phyloP scores from a whole-genome alignment of 2,329 filamentous ascomycete species.

The Talaromyces sp. region DNA sequence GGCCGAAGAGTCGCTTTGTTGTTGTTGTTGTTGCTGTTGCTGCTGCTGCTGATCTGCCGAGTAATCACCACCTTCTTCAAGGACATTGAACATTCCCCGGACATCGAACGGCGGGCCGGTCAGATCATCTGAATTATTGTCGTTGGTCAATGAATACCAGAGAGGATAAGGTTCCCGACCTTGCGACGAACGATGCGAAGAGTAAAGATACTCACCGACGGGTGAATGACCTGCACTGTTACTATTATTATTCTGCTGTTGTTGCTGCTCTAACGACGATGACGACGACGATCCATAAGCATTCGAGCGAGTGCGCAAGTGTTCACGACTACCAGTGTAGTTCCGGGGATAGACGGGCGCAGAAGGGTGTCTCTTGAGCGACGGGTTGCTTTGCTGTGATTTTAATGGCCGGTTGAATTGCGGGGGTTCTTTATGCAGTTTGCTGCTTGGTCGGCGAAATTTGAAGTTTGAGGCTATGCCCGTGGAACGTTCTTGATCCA shows the following conservation, averaged over 20 bases:
- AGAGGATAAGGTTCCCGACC: conserved; percentile 23
- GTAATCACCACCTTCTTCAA: conserved; percentile 35
- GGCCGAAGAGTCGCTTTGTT: conserved; percentile 31
- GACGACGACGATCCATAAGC: conserved; percentile 48
- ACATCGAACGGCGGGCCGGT: conserved; percentile 44
- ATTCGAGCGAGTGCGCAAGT: conserved; percentile 45
- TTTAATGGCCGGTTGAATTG: conserved; percentile 39
- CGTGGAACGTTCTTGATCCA: conserved; percentile 17
- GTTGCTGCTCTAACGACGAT: conserved; percentile 42
- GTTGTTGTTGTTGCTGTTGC: neutral
- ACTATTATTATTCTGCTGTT: conserved; percentile 9
- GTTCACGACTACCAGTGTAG: conserved; percentile 40
- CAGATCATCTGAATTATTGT: conserved; percentile 43
- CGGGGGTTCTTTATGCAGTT: conserved; percentile 46
- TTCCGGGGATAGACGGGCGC: conserved; percentile 46
- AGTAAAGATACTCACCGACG: conserved; percentile 31
- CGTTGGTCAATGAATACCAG: conserved; percentile 35
- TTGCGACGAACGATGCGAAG: conserved; percentile 15
- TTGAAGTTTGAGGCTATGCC: conserved; percentile 26
- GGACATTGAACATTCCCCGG: conserved; percentile 43
- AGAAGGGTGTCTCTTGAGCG: conserved; percentile 47
- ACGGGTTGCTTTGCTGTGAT: conserved; percentile 43
- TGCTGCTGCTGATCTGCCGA: conserved; percentile 23
- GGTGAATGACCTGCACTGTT: conserved; percentile 40
- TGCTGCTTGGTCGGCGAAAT: conserved; percentile 41